These are phyloP conservation scores for Capsicum baccatum DNA, from an alignment of 257 asterid species.

Conservation along the genomic window DNA sequence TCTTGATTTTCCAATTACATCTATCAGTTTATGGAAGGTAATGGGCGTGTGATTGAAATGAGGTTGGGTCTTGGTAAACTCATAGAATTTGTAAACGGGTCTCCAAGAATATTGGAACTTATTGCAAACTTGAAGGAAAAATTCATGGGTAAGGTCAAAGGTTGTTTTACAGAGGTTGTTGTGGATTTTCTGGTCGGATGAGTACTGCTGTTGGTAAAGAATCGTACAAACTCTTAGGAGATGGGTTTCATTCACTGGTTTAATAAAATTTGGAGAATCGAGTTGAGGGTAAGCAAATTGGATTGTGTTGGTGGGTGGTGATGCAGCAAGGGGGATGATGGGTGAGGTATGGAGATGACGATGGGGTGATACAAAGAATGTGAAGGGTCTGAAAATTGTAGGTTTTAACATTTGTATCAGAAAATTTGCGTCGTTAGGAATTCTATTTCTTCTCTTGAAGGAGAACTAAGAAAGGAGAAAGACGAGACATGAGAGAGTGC, in stretches of 20 bases:
- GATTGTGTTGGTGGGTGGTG: constrained; percentile 33
- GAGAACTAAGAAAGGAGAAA: neutral
- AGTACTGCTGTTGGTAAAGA: constrained; percentile 89
- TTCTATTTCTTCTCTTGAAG: neutral
- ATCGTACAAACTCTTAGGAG: constrained; percentile 78
- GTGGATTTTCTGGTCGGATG: constrained; percentile 62
- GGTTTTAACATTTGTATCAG: neutral
- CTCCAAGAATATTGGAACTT: constrained; percentile 85
- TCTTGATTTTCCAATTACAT: constrained; percentile 79
- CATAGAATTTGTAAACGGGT: constrained; percentile 79
- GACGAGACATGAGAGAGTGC: neutral
- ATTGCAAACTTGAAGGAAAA: constrained; percentile 87
- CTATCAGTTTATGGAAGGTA: constrained; percentile 78
- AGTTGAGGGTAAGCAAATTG: constrained; percentile 27
- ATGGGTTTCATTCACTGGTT: constrained; percentile 64
- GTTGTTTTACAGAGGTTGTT: constrained; percentile 52
- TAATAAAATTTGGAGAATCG: constrained; percentile 29
- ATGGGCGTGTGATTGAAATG: constrained; percentile 67
- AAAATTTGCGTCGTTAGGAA: neutral
- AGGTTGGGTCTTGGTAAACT: constrained; percentile 54
- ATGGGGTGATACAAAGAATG: neutral
- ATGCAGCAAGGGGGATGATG: neutral
- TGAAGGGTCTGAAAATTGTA: neutral
- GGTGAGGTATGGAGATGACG: constrained; percentile 11
- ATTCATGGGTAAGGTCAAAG: constrained; percentile 74